Evolutionary conservation across 176 grass and related monocot genomes (phyloP).

Genomic region (Musa schizocarpa): DNA sequence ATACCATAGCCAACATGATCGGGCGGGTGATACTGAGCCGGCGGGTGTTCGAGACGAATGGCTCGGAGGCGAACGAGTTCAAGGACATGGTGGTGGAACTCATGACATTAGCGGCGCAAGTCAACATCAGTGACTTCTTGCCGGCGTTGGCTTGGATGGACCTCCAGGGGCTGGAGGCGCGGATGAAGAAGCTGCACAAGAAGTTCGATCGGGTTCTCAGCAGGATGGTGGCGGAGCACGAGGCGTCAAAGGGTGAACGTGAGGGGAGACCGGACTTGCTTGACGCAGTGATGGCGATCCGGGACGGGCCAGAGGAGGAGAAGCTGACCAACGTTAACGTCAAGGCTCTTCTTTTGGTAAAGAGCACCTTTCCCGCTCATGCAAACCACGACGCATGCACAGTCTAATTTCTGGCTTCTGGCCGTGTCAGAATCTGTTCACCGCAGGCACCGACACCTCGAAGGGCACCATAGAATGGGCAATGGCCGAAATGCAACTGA

Average conservation of each 20-base stretch:
- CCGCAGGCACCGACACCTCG: conserved; percentile 27
- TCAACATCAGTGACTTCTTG: conserved; percentile 28
- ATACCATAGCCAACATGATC: conserved; percentile 8
- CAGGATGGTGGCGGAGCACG: conserved; percentile 20
- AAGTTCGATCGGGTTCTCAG: conserved; percentile 21
- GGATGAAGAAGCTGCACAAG: conserved; percentile 8
- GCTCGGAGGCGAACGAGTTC: conserved; percentile 23
- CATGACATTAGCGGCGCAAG: conserved; percentile 27
- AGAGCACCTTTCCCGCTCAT: neutral
- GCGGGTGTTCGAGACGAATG: conserved; percentile 13
- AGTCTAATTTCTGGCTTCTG: too few relatives aligned
- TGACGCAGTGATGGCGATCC: neutral
- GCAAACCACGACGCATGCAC: too few relatives aligned
- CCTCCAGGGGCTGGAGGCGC: conserved; percentile 21
- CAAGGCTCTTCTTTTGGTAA: conserved; percentile 31
- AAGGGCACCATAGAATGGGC: conserved; percentile 22
- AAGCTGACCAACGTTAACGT: conserved; percentile 24
- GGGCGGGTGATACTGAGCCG: conserved; percentile 6
- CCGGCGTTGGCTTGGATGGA: conserved; percentile 34
- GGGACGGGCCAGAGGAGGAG: neutral
- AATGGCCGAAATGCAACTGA: conserved; percentile 13
- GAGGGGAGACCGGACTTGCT: conserved; percentile 21
- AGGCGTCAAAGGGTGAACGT: neutral
- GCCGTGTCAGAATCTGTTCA: conserved; percentile 20
- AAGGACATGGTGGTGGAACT: conserved; percentile 40